These are phyloP conservation scores for Penicillium sp. DNA, from an alignment of 2,329 filamentous ascomycete genomes.

Conservation along the genomic window DNA sequence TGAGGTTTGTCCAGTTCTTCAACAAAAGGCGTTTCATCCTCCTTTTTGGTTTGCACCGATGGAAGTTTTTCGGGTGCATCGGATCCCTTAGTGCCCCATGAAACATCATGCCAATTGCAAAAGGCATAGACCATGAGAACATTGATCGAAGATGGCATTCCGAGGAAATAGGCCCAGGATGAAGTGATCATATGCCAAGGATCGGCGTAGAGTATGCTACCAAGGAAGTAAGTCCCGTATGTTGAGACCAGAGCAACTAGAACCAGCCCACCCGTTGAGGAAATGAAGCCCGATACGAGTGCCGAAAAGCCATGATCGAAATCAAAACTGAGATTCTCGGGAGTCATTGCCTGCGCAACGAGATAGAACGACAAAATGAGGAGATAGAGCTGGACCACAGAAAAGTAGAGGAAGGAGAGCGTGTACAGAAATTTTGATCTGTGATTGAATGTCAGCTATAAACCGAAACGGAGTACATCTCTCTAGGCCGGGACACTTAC, in stretches of 20 bases:
- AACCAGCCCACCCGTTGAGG: conserved; percentile 75
- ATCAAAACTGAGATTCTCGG: conserved; percentile 69
- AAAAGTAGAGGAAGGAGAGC: conserved; percentile 80
- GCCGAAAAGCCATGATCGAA: conserved; percentile 58
- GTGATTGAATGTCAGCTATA: neutral
- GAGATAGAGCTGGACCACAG: conserved; percentile 65
- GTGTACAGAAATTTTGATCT: conserved; percentile 82
- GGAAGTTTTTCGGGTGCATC: conserved; percentile 89
- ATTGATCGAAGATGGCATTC: conserved; percentile 96
- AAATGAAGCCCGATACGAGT: conserved; percentile 77
- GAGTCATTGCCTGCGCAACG: conserved; percentile 69
- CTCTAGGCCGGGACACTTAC: neutral
- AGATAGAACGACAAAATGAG: conserved; percentile 61
- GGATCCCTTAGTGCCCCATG: conserved; percentile 96
- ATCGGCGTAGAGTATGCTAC: conserved; percentile 92
- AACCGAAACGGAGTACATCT: neutral
- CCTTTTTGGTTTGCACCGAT: conserved; percentile 80
- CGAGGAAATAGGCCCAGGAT: conserved; percentile 82
- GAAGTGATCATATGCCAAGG: conserved; percentile 99
- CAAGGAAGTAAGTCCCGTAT: conserved; percentile 91
- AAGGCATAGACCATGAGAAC: conserved; percentile 98
- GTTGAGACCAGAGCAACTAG: conserved; percentile 86
- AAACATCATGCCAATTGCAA: conserved; percentile 99
- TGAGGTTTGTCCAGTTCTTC: conserved; percentile 94
- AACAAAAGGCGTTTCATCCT: conserved; percentile 79